phyloP scores from a whole-genome alignment of 2,329 filamentous ascomycete species.

The Apiospora marii region DNA sequence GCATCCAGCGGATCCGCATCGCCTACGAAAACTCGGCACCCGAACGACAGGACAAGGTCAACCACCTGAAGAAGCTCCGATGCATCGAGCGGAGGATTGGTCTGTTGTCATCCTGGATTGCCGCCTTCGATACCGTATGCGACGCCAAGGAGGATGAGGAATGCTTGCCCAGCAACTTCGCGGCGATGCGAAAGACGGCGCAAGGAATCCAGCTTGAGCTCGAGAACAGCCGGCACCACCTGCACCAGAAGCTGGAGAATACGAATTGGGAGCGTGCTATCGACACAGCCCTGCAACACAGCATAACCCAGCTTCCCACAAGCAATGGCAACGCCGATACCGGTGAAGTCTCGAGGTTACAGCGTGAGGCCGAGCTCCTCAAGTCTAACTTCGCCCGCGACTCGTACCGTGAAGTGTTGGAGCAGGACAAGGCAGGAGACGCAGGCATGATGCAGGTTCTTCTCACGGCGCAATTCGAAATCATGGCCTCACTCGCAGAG shows the following conservation, averaged over 20 bases:
- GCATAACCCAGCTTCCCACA: constrained; percentile 77
- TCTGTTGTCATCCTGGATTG: constrained; percentile 90
- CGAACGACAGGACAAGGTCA: constrained; percentile 81
- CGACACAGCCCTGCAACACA: constrained; percentile 87
- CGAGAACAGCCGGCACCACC: constrained; percentile 88
- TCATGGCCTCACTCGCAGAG: constrained; percentile 81
- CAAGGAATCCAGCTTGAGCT: constrained; percentile 88
- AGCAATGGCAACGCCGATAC: constrained; percentile 71
- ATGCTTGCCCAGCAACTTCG: constrained; percentile 71
- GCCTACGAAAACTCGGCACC: constrained; percentile 83
- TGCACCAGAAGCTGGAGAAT: constrained; percentile 83
- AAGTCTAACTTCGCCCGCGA: constrained; percentile 86
- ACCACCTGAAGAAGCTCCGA: constrained; percentile 81
- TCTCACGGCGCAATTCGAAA: constrained; percentile 90
- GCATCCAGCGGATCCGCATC: constrained; percentile 77
- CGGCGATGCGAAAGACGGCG: constrained; percentile 84
- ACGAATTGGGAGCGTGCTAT: constrained; percentile 87
- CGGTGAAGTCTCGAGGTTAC: constrained; percentile 74
- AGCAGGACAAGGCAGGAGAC: constrained; percentile 85
- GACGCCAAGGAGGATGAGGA: constrained; percentile 74
- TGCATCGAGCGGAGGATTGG: constrained; percentile 85
- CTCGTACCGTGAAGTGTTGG: constrained; percentile 76
- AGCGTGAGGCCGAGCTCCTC: constrained; percentile 84
- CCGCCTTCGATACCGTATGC: constrained; percentile 85
- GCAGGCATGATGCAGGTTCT: constrained; percentile 81